A percentile compares a stretch with the other conserved stretches of the same genome.
phyloP scores from a whole-genome alignment of 1,284 basidiomycete genomes.

The Caloboletus inedulis region DNA sequence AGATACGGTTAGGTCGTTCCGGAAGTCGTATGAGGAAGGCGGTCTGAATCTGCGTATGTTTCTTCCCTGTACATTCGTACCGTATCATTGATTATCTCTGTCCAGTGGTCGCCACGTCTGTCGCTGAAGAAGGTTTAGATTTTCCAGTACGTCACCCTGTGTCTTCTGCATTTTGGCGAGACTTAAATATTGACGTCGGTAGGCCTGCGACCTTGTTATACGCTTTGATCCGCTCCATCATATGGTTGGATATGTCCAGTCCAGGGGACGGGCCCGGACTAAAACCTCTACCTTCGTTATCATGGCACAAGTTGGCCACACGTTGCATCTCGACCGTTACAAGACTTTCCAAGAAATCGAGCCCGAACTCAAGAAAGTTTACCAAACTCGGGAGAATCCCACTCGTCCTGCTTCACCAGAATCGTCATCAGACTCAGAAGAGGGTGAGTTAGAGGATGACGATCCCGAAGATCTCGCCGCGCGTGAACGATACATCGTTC shows the following conservation, averaged over 20 bases:
- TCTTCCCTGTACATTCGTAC: constrained; percentile 1
- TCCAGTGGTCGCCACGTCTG: constrained; percentile 76
- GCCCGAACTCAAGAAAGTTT: constrained; percentile 57
- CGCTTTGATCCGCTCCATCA: constrained; percentile 76
- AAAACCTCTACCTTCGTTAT: constrained; percentile 73
- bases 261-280: constrained; percentile 77
- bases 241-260: constrained; percentile 81
- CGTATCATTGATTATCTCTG: constrained; percentile 2
- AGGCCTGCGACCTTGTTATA: constrained; percentile 83
- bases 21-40: constrained; percentile 58
- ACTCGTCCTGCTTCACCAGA: constrained; percentile 29
- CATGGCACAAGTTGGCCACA: constrained; percentile 66
- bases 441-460: constrained; percentile 39
- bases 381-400: constrained; percentile 48
- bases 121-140: constrained; percentile 86
- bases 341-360: constrained; percentile 56
- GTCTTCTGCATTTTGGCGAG: not conserved
- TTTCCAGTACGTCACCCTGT: constrained; percentile 55
- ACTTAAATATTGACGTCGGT: constrained; percentile 2
- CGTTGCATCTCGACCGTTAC: constrained; percentile 55
- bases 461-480: constrained; percentile 54
- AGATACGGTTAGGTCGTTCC: constrained; percentile 62
- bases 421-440: constrained; percentile 31
- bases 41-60: constrained; percentile 66
- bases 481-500: constrained; percentile 69